Percentiles rank a stretch among this genome's conserved stretches.
Conservation (phyloP, 371 early-diverging fungal species). For the Zancudomyces culisetae region DNA sequence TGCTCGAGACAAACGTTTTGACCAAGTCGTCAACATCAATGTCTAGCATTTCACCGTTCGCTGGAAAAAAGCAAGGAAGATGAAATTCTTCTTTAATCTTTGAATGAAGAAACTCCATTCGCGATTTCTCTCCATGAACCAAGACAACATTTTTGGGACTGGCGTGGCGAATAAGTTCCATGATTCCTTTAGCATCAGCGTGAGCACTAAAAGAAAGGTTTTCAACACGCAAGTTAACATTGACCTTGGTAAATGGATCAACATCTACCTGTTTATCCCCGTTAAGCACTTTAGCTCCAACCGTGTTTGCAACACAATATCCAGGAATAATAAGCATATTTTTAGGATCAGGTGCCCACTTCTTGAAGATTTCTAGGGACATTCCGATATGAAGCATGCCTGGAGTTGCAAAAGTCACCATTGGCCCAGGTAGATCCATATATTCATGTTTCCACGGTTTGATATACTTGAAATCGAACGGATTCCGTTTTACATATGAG, state of each 20-base stretch:
- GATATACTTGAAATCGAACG: constrained; percentile 90
- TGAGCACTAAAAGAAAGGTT: constrained; percentile 97
- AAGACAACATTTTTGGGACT: constrained; percentile 87
- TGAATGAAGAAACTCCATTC: constrained; percentile 73
- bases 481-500: constrained; percentile 65
- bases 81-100: constrained; percentile 68
- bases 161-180: constrained; percentile 87
- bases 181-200: constrained; percentile 96
- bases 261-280: constrained; percentile 66
- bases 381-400: constrained; percentile 82
- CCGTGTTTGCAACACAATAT: constrained; percentile 87
- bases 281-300: constrained; percentile 85
- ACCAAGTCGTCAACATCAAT: constrained; percentile 34
- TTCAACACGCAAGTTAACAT: constrained; percentile 81
- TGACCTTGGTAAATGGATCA: constrained; percentile 49
- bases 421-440: constrained; percentile 53
- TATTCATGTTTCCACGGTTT: constrained; percentile 54
- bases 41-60: constrained; percentile 58
- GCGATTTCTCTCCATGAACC: constrained; percentile 93
- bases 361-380: constrained; percentile 66
- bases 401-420: constrained; percentile 91
- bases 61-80: constrained; percentile 72
- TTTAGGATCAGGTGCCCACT: constrained; percentile 71
- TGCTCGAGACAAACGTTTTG: constrained; percentile 16
- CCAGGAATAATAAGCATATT: constrained; percentile 89